Base-by-base conservation (phyloP, 1,284 basidiomycete species). In the Pterulicium gracile region DNA sequence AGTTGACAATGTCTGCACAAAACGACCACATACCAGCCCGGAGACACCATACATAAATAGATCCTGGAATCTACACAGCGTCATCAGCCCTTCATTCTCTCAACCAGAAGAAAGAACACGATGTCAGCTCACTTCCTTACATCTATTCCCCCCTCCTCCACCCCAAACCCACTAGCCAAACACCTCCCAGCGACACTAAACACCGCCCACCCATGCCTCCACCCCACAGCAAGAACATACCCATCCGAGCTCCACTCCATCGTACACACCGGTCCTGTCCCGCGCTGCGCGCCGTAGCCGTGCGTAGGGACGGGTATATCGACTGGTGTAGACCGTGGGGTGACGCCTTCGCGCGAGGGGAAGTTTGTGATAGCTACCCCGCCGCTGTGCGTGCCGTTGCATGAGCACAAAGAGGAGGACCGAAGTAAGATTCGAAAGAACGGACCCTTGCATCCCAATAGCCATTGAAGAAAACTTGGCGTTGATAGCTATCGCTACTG, bases 171-270 rank as follows among this genome's bases (percentile, higher is more conserved):
- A 67, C 79, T 83, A 4, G 81, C 81, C 47, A 91, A 68, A 61
- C 92, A 84, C 50, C 92, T 73, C 10, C 96, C 94, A 20, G 89
- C 88, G 23, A 95, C 83, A 58, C 88, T 94, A 71, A 93, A 92
- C 3, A 96, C 75, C 0, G 84, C 88, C 88, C 93, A 96, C 3
- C 92, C 94, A 48, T 77, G 65, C 51, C 81, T 74, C 83, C 91
- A 98, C 0, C 90, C 94, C 1, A 93, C 90, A n/a, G 93, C 94
- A n/a, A 98, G 71, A 1, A 90, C 91, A 62, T 96, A 92, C 1
- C 95, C 96, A 62, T 99, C 96, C 2, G 87, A 88, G 48, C 84
- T 94, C 90, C 93, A 97, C 53, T 90, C 79, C 61, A 97, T 72
- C 12, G 78, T 65, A 41, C 66, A 77, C 1, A 97, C 84, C n/a